These are phyloP conservation scores for Cyclocybe aegerita DNA, from an alignment of 768 basidiomycete species.

Conservation along the genomic window DNA sequence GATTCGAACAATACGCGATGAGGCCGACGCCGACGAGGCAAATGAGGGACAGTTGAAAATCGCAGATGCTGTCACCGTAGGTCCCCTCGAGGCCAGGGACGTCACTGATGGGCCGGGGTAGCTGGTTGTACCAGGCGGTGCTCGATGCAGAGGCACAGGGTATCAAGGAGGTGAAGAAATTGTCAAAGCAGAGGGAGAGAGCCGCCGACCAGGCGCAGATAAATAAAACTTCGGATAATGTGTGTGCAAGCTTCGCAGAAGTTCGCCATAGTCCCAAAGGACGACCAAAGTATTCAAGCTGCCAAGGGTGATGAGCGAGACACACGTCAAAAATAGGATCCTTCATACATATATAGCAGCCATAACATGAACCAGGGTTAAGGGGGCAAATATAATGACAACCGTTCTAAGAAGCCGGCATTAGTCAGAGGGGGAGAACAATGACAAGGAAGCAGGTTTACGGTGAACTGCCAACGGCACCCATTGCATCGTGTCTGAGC, in stretches of 20 bases:
- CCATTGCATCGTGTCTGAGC: conserved; percentile 46
- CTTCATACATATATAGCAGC: conserved; percentile 76
- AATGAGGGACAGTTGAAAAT: conserved; percentile 75
- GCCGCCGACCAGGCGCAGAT: conserved; percentile 94
- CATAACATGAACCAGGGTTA: conserved; percentile 85
- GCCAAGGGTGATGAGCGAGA: conserved; percentile 1
- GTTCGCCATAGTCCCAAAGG: conserved; percentile 93
- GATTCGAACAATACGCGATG: conserved; percentile 78
- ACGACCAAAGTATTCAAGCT: conserved; percentile 92
- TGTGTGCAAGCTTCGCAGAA: conserved; percentile 82
- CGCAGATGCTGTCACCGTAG: conserved; percentile 63
- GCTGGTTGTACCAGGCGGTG: conserved; percentile 72
- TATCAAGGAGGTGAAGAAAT: conserved; percentile 85
- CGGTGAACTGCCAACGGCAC: conserved; percentile 83
- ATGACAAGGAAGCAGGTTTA: conserved; percentile 33
- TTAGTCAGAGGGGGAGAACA: neutral
- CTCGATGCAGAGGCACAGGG: conserved; percentile 64
- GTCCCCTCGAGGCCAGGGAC: conserved; percentile 42
- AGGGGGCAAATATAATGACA: conserved; percentile 81
- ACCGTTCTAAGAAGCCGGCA: conserved; percentile 50
- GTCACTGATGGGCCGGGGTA: conserved; percentile 51
- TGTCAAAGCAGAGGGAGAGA: conserved; percentile 86
- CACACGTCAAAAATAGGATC: neutral
- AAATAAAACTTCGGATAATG: conserved; percentile 84
- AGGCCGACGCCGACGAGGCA: conserved; percentile 77